These are phyloP conservation scores for Ajuga chamaepitys DNA, from an alignment of 257 asterid genomes.

Conservation along the genomic window DNA sequence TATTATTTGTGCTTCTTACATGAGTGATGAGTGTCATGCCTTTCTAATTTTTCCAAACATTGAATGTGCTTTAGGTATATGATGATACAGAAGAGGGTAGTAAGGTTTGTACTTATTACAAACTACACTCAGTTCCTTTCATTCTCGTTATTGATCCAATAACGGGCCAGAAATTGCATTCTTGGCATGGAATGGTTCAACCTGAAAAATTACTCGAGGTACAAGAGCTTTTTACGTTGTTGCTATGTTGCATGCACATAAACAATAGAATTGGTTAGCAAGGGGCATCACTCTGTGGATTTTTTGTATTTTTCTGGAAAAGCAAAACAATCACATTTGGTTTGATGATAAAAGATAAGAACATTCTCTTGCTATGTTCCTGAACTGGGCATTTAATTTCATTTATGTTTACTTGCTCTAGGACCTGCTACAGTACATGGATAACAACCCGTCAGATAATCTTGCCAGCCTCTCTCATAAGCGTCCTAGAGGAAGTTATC, in stretches of 20 bases:
- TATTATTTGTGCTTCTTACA: neutral
- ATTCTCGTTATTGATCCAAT: constrained; percentile 81
- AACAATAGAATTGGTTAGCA: constrained; percentile 92
- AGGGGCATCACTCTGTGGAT: too few species aligned
- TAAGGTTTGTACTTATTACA: constrained; percentile 89
- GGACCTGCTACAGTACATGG: constrained; percentile 94
- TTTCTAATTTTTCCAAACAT: constrained; percentile 10
- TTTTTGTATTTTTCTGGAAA: neutral
- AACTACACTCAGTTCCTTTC: constrained; percentile 69
- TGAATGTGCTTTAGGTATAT: constrained; percentile 42
- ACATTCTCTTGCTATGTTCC: constrained; percentile 20
- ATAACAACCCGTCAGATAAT: constrained; percentile 77
- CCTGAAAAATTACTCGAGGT: constrained; percentile 94
- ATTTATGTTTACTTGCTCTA: too few species aligned
- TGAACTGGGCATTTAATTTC: too few species aligned
- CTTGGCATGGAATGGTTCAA: constrained; percentile 95
- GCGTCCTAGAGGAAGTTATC: constrained; percentile 78
- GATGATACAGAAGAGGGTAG: constrained; percentile 96
- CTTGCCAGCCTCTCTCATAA: constrained; percentile 63
- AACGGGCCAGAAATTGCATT: constrained; percentile 91
- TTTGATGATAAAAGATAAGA: too few species aligned
- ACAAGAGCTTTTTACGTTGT: constrained; percentile 11
- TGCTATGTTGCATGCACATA: constrained; percentile 45
- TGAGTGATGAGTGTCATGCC: constrained; percentile 12
- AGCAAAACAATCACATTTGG: too few species aligned